These are phyloP conservation scores for Neonectria faginata DNA, from an alignment of 2,329 filamentous ascomycete genomes.

Conservation along the genomic window DNA sequence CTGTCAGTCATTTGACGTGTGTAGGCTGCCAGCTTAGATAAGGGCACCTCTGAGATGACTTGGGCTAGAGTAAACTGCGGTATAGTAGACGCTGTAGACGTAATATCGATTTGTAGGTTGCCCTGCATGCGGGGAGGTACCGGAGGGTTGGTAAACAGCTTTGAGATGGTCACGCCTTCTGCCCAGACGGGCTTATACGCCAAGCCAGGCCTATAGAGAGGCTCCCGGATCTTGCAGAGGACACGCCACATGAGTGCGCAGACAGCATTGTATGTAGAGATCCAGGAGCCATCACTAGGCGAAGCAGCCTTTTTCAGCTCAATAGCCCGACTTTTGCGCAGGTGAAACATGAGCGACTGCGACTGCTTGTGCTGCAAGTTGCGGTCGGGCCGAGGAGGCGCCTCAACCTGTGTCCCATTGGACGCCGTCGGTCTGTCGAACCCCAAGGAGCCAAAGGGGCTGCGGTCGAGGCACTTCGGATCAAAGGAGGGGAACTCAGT, in stretches of 20 bases:
- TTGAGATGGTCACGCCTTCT: slow-evolving; percentile 54
- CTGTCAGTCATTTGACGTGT: slow-evolving; percentile 52
- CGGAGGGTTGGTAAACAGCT: slow-evolving; percentile 48
- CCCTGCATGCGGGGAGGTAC: slow-evolving; percentile 52
- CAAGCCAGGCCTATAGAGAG: slow-evolving; percentile 49
- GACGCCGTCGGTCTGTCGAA: slow-evolving; percentile 17
- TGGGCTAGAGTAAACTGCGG: slow-evolving; percentile 49
- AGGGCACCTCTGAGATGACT: slow-evolving; percentile 51
- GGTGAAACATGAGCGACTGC: slow-evolving; percentile 26
- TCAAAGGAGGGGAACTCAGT: slow-evolving; percentile 52
- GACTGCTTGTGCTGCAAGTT: slow-evolving; percentile 23
- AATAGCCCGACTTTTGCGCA: slow-evolving; percentile 21
- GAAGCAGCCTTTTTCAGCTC: slow-evolving; percentile 25
- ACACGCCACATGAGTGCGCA: slow-evolving; percentile 56
- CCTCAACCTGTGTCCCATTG: slow-evolving; percentile 13
- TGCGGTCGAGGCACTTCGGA: slow-evolving; percentile 50
- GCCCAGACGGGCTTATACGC: slow-evolving; percentile 47
- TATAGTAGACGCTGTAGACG: slow-evolving; percentile 42
- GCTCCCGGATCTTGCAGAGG: slow-evolving; percentile 50
- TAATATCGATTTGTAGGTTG: slow-evolving; percentile 49
- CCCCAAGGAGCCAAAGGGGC: slow-evolving; percentile 42
- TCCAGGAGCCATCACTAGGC: slow-evolving; percentile 46
- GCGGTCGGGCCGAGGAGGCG: slow-evolving; percentile 18
- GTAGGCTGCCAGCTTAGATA: slow-evolving; percentile 52
- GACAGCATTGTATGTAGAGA: slow-evolving; percentile 59